A percentile compares a stretch with the other conserved stretches of the same genome.
phyloP scores from a whole-genome alignment of 108 stramenopile genomes.

The Aurantiochytrium sp. region DNA sequence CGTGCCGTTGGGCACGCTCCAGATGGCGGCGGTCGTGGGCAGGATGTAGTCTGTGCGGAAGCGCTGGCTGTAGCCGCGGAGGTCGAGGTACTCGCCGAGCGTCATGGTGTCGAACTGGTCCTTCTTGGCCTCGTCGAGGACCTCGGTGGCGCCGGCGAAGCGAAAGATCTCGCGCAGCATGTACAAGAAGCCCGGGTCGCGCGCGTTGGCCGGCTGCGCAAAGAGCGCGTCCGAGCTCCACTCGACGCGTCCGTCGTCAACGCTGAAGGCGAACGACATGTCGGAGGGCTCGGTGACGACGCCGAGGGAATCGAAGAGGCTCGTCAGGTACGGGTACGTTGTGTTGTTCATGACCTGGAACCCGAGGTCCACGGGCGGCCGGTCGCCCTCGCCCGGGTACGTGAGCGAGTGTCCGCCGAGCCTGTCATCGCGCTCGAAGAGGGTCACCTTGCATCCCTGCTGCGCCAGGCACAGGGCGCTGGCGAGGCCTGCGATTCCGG shows the following conservation, averaged over 20 bases:
- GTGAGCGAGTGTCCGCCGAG: conserved; percentile 88
- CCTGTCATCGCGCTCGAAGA: conserved; percentile 69
- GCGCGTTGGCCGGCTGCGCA: conserved; percentile 60
- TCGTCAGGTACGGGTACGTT: conserved; percentile 91
- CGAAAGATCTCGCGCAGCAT: conserved; percentile 76
- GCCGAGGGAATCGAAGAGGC: conserved; percentile 72
- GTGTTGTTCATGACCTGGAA: conserved; percentile 92
- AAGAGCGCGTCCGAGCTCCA: conserved; percentile 73
- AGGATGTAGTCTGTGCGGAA: conserved; percentile 78
- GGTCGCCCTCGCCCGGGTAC: conserved; percentile 56
- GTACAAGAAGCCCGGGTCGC: conserved; percentile 64
- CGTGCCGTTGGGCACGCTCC: conserved; percentile 75
- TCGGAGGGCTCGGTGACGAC: conserved; percentile 67
- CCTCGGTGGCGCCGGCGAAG: conserved; percentile 58
- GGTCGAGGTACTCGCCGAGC: conserved; percentile 73
- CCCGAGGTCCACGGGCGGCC: conserved; percentile 70
- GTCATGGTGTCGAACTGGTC: conserved; percentile 66
- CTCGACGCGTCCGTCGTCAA: conserved; percentile 77
- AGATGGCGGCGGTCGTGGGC: conserved; percentile 91
- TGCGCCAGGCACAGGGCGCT: conserved; percentile 42
- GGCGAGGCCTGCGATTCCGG: conserved; percentile 52
- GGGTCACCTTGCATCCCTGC: conserved; percentile 59
- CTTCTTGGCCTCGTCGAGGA: conserved; percentile 54
- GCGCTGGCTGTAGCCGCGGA: conserved; percentile 65
- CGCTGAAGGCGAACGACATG: conserved; percentile 70